Conservation (phyloP, 164 flowering plant species). For the Magnolia kwangsiensis region DNA sequence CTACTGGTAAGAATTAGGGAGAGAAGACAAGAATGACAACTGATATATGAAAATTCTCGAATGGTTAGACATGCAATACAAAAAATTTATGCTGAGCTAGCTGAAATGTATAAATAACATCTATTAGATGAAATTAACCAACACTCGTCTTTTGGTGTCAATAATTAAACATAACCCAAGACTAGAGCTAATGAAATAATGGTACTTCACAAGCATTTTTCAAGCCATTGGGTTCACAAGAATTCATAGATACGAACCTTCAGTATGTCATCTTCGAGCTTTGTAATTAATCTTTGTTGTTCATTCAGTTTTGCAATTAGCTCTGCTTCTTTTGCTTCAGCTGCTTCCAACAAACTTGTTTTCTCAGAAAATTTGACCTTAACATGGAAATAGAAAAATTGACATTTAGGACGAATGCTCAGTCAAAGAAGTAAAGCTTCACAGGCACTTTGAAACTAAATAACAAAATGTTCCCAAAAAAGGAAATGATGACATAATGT, state of each 20-base stretch:
- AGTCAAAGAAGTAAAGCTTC: not conserved
- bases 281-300: slow-evolving; percentile 80
- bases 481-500: not conserved
- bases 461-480: not conserved
- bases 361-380: slow-evolving; percentile 92
- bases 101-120: not conserved
- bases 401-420: not conserved
- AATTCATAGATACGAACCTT: slow-evolving; percentile 48
- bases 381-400: not conserved
- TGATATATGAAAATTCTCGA: not conserved
- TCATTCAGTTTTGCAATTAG: slow-evolving; percentile 70
- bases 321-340: slow-evolving; percentile 67
- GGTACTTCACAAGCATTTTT: not conserved
- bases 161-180: not conserved
- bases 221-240: not conserved
- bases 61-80: not conserved
- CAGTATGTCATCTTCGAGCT: slow-evolving; percentile 92
- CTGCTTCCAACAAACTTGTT: slow-evolving; percentile 60
- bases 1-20: not conserved
- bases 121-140: not conserved
- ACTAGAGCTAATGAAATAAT: not conserved
- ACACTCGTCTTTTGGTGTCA: not conserved
- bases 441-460: not conserved
- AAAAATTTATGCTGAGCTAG: not conserved
- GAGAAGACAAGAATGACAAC: not conserved